These are phyloP conservation scores for Saccharomycopsis lassenensis DNA, from an alignment of 805 yeast species.

Conservation along the genomic window DNA sequence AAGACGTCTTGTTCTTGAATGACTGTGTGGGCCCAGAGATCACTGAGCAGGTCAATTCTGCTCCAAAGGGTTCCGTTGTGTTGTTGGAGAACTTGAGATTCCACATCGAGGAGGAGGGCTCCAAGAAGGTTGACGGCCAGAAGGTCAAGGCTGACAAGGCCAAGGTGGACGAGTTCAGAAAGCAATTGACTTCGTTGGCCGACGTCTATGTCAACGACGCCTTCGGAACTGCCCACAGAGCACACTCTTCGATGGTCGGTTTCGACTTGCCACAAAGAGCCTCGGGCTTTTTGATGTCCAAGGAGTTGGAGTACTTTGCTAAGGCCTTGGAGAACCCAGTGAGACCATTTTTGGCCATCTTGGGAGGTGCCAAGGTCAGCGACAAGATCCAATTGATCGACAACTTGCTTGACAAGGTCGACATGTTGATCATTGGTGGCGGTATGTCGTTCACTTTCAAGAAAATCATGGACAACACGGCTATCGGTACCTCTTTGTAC, in stretches of 20 bases:
- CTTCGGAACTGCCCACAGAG: slow-evolving; percentile 99
- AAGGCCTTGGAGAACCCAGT: slow-evolving; percentile 97
- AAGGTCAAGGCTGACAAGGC: slow-evolving; percentile 88
- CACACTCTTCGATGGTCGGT: slow-evolving; percentile 99
- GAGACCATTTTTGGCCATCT: slow-evolving; percentile 96
- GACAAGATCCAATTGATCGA: slow-evolving; percentile 98
- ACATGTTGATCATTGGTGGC: slow-evolving; percentile 92
- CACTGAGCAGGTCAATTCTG: slow-evolving; percentile 63
- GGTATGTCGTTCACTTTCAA: slow-evolving; percentile 99
- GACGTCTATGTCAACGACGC: slow-evolving; percentile 98
- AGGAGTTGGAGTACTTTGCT: slow-evolving; percentile 95
- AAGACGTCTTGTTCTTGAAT: slow-evolving; percentile 67
- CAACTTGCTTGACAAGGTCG: slow-evolving; percentile 92
- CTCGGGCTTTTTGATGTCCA: slow-evolving; percentile 96
- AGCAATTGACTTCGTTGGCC: slow-evolving; percentile 81
- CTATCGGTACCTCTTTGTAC: slow-evolving; percentile 85
- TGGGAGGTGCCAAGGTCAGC: slow-evolving; percentile 99
- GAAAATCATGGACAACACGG: slow-evolving; percentile 76
- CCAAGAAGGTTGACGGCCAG: slow-evolving; percentile 82
- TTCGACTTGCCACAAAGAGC: slow-evolving; percentile 92
- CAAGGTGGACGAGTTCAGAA: slow-evolving; percentile 79
- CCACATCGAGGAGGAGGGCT: slow-evolving; percentile 98
- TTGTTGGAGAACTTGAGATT: slow-evolving; percentile 94
- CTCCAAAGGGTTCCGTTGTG: slow-evolving; percentile 72
- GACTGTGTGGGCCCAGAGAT: slow-evolving; percentile 94